These are phyloP conservation scores for Mortierella sp. DNA, from an alignment of 371 early-diverging fungal genomes.

Conservation along the genomic window DNA sequence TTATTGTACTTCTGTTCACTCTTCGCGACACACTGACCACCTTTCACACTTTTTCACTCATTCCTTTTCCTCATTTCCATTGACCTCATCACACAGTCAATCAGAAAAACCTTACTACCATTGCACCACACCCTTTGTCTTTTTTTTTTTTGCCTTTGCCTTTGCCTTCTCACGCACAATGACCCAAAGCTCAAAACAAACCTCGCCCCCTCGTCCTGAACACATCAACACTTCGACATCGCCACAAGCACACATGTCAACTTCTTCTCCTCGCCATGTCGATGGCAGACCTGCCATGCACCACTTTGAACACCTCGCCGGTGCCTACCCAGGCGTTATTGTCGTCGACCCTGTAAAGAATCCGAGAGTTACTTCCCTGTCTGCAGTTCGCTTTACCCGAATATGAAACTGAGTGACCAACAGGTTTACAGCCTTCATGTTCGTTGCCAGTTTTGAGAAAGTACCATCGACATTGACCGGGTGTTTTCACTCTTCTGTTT, in stretches of 20 bases:
- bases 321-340: conserved; percentile 47
- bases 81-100: too few relatives aligned
- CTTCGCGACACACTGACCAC: too few relatives aligned
- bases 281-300: conserved; percentile 31
- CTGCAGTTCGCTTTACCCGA: not conserved
- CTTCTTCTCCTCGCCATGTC: conserved; percentile 30
- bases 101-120: too few relatives aligned
- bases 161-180: conserved; percentile 8
- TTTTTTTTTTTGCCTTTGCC: too few relatives aligned
- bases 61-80: too few relatives aligned
- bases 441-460: too few relatives aligned
- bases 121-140: not conserved
- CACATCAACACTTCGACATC: conserved; percentile 13
- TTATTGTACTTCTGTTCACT: too few relatives aligned
- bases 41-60: too few relatives aligned
- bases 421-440: not conserved
- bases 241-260: conserved; percentile 9
- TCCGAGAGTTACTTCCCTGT: not conserved
- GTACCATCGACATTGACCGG: conserved; percentile 3
- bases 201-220: conserved; percentile 33
- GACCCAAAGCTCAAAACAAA: conserved; percentile 33
- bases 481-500: conserved; percentile 4
- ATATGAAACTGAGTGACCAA: too few relatives aligned
- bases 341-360: conserved; percentile 54
- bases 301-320: conserved; percentile 44